phyloP scores from a whole-genome alignment of 768 basidiomycete species.

The Boletus vermiculosoides region DNA sequence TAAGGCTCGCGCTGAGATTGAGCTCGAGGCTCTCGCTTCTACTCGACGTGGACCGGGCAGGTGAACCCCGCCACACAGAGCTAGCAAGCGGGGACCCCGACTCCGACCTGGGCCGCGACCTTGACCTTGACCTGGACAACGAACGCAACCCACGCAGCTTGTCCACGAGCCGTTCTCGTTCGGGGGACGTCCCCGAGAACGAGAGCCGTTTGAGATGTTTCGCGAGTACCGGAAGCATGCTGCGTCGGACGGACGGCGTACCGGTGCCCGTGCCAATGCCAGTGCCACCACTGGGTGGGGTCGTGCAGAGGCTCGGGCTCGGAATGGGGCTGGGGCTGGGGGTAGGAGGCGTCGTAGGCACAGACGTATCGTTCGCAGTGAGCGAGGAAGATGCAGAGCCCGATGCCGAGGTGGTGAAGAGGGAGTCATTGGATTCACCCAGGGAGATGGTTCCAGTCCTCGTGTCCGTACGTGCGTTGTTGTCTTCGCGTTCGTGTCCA shows the following conservation, averaged over 20 bases:
- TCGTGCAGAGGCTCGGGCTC: background rate
- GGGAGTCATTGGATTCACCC: slow-evolving; percentile 29
- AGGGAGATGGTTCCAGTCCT: slow-evolving; percentile 10
- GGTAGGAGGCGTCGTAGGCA: slow-evolving; percentile 29
- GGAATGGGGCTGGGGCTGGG: slow-evolving; percentile 13
- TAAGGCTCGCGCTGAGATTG: background rate
- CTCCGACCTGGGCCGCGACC: background rate
- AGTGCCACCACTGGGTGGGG: background rate
- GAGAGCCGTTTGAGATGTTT: slow-evolving; percentile 29
- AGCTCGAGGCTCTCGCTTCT: slow-evolving; percentile 9
- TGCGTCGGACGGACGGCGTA: slow-evolving; percentile 16
- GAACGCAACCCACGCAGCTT: slow-evolving; percentile 26
- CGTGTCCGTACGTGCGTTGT: background rate
- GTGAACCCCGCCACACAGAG: slow-evolving; percentile 17
- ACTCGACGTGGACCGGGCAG: slow-evolving; percentile 16
- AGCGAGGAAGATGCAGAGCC: slow-evolving; percentile 20
- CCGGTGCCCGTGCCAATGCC: background rate
- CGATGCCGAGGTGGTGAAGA: slow-evolving; percentile 26
- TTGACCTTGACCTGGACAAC: background rate
- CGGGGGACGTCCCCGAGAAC: slow-evolving; percentile 16
- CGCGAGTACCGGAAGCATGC: slow-evolving; percentile 31
- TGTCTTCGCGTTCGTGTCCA: background rate
- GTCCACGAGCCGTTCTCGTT: slow-evolving; percentile 23
- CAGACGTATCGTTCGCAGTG: slow-evolving; percentile 19
- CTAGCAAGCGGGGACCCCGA: slow-evolving; percentile 7